phyloP scores from a whole-genome alignment of 306 rosid genomes.

The Abrus pulchellus region DNA sequence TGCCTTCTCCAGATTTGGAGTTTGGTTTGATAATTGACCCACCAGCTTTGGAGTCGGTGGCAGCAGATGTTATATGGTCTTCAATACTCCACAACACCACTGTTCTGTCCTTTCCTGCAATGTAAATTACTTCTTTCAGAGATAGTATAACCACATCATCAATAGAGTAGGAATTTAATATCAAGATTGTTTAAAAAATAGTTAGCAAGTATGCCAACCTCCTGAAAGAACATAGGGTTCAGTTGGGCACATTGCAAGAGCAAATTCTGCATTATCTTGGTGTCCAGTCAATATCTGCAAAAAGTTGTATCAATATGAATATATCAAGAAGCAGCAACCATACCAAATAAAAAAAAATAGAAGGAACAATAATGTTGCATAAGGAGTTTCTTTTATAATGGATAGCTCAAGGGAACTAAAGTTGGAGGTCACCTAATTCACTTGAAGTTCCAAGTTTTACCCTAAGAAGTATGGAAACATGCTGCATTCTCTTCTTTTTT shows the following conservation, averaged over 20 bases:
- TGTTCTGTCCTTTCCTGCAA: constrained; percentile 91
- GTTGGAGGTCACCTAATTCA: neutral
- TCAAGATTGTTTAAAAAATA: neutral
- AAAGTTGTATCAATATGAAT: neutral
- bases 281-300: constrained; percentile 95
- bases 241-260: constrained; percentile 99
- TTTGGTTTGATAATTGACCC: constrained; percentile 77
- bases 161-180: constrained; percentile 21
- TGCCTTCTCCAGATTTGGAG: constrained; percentile 80
- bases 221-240: constrained; percentile 98
- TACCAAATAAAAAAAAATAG: neutral
- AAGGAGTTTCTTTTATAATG: constrained; percentile 17
- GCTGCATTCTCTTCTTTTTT: neutral
- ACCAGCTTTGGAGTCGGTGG: constrained; percentile 74
- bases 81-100: constrained; percentile 99
- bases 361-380: neutral
- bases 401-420: constrained; percentile 1
- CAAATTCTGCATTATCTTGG: constrained; percentile 99
- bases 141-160: constrained; percentile 2
- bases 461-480: neutral
- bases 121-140: constrained; percentile 35
- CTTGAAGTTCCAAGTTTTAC: constrained; percentile 17
- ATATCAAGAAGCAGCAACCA: constrained; percentile 24
- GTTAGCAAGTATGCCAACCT: constrained; percentile 61
- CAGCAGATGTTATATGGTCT: constrained; percentile 86